Base-by-base conservation (phyloP, 1,284 basidiomycete species). In the Amylostereum chailletii region DNA sequence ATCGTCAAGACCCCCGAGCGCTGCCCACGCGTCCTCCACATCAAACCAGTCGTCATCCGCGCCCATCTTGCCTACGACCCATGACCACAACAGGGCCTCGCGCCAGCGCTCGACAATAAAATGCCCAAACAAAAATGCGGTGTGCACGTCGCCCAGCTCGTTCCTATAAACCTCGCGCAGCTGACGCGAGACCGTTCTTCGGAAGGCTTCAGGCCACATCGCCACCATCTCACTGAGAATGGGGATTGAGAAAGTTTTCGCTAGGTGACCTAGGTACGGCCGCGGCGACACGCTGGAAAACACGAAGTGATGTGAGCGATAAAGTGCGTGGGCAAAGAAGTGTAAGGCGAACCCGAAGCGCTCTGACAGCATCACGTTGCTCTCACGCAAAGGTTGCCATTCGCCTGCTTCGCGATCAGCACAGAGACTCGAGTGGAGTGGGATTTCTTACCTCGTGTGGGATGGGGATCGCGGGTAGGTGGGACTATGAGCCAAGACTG, bases 71-170 rank as follows among this genome's bases (percentile, higher is more conserved):
- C 52, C 71, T 29, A 72, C 67, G 9, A 58, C 56, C 65, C 66
- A 72, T 5, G 62, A 55, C 71, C 71, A 72, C 19, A 72, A 56
- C 19, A 72, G 53, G 2, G 66, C 66, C 57, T 72, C 71, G 7
- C 70, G 60, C 48, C 66, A 64, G n/a, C 70, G 60, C 57, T 71
- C 69, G 37, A 71, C 63, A 34, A 66, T 51, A 44, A 62, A 69
- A 57, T 70, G 68, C 27, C 61, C 60, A 45, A 62, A 59, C 32
- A 62, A 47, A 59, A 68, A 70, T 46, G 67, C 55, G 49, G 61
- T 61, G 56, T 62, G 66, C 34, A 61, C 58, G 57, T 64, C 68
- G 48, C 61, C 63, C 46, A 56, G 6, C 6, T 11, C 59, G 43
- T 58, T 58, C 42, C 50, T 48, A 38, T 57, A 54, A 43, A 61